These are phyloP conservation scores for Centaurea solstitialis DNA, from an alignment of 129 eudicot species.

Conservation along the genomic window DNA sequence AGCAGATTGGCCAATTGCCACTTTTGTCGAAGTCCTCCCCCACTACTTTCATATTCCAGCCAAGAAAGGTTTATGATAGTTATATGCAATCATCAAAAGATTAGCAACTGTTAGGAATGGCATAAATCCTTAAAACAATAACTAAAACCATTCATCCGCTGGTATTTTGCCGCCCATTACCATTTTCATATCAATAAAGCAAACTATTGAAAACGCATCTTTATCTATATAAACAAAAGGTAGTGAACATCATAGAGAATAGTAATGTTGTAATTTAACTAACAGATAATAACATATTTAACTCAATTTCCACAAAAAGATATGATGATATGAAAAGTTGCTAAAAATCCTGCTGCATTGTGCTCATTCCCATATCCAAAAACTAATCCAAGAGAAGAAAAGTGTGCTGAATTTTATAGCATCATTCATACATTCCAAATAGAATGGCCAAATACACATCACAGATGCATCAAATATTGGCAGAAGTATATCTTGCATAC, in stretches of 20 bases:
- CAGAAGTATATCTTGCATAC: slow-evolving; percentile 38
- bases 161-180: slow-evolving; percentile 69
- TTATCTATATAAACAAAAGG: not conserved
- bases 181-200: slow-evolving; percentile 26
- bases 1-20: not conserved
- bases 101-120: not conserved
- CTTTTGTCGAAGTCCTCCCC: not conserved
- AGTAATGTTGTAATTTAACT: not conserved
- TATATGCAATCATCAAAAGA: not conserved
- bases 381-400: not conserved
- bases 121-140: not conserved
- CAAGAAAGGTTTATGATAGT: not conserved
- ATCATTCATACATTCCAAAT: slow-evolving; percentile 1
- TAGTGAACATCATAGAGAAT: not conserved
- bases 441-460: not conserved
- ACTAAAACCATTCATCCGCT: slow-evolving; percentile 32
- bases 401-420: not conserved
- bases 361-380: slow-evolving; percentile 71
- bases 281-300: slow-evolving; percentile 19
- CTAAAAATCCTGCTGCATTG: slow-evolving; percentile 78
- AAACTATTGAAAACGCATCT: slow-evolving; percentile 17
- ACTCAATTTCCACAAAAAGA: slow-evolving; percentile 78
- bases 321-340: slow-evolving; percentile 81
- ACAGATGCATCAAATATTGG: slow-evolving; percentile 1
- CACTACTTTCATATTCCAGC: not conserved